phyloP scores from a whole-genome alignment of 2,329 filamentous ascomycete genomes.

The Aspergillus sp. region DNA sequence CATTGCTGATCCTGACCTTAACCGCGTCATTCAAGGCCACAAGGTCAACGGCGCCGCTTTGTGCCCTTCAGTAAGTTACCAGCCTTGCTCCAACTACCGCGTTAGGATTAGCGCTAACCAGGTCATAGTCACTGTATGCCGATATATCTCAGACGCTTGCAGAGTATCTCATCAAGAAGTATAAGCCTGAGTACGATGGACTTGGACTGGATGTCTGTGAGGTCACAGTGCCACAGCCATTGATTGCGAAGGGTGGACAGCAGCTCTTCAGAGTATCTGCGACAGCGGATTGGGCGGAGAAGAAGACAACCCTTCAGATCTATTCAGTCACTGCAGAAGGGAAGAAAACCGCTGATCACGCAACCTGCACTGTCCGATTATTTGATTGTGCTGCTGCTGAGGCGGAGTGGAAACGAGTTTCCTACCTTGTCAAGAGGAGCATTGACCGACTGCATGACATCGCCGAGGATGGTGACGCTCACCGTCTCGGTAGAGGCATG shows the following conservation, averaged over 20 bases:
- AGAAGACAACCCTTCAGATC: constrained; percentile 34
- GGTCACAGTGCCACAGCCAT: constrained; percentile 48
- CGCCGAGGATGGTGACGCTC: constrained; percentile 66
- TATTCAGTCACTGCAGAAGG: constrained; percentile 42
- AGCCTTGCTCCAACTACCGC: background rate
- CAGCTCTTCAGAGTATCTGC: constrained; percentile 42
- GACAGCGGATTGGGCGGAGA: constrained; percentile 38
- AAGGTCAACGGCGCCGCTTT: constrained; percentile 40
- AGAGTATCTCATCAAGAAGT: constrained; percentile 36
- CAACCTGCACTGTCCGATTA: constrained; percentile 37
- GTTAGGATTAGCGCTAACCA: constrained; percentile 2
- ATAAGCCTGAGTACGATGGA: constrained; percentile 36
- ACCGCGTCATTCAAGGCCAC: constrained; percentile 40
- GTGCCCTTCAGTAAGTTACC: constrained; percentile 35
- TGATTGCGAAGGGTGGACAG: constrained; percentile 56
- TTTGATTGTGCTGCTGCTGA: constrained; percentile 31
- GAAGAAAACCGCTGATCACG: constrained; percentile 42
- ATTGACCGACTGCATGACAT: constrained; percentile 61
- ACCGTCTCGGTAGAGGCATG: constrained; percentile 72
- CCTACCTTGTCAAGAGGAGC: constrained; percentile 64
- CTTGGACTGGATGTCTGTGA: constrained; percentile 38
- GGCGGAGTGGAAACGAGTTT: constrained; percentile 35
- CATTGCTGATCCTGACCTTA: constrained; percentile 36
- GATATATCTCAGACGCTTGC: constrained; percentile 42
- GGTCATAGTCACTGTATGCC: constrained; percentile 35